Conservation (phyloP, 208 protist species). For the Hexamita inflata region DNA sequence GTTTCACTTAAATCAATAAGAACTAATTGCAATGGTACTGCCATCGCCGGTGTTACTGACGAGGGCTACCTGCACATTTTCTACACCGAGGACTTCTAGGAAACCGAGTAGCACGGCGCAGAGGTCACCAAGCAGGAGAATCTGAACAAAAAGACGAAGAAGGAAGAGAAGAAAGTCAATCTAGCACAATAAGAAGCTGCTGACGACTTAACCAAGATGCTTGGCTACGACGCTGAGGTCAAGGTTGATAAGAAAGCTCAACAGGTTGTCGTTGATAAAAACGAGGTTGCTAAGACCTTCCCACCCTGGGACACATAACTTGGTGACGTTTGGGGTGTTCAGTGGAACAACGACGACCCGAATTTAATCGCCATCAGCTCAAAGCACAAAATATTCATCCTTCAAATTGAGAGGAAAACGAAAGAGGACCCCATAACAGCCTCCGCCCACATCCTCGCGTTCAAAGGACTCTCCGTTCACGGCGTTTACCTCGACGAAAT, state of each 20-base stretch:
- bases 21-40: slow-evolving; percentile 18
- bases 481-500: not conserved
- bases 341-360: not conserved
- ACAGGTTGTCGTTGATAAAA: not conserved
- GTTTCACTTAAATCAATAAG: not conserved
- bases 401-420: not conserved
- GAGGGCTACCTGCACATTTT: slow-evolving; percentile 4
- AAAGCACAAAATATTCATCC: slow-evolving; percentile 14
- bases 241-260: not conserved
- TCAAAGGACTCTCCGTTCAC: not conserved
- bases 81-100: not conserved
- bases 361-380: not conserved
- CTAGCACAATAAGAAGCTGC: no score
- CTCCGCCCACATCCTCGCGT: slow-evolving; percentile 19
- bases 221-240: not conserved
- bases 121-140: no score
- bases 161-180: no score
- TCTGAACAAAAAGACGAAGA: no score
- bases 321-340: slow-evolving; percentile 6
- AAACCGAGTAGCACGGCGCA: not conserved
- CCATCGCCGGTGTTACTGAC: not conserved
- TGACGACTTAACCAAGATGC: not conserved
- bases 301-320: not conserved
- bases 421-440: slow-evolving; percentile 2
- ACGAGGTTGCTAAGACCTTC: not conserved